Evolutionary conservation across 306 rosid genomes (phyloP), one percentile per base, ranked within the genome.

Genomic region (Quercus berberidifolia): DNA sequence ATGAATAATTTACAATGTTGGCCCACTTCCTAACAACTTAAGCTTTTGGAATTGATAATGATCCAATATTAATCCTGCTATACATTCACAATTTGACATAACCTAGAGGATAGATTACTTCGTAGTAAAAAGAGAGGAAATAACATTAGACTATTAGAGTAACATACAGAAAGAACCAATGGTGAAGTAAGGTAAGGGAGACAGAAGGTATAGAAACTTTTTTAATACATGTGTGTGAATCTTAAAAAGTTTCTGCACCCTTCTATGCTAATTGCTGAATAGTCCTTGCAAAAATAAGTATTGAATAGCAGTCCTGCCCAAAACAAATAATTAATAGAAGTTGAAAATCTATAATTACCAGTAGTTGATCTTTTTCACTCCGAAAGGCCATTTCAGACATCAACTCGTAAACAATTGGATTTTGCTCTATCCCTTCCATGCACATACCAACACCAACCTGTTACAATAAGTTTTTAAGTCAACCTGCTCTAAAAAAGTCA

Each of bases 381-480:
- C 91, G 92, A 84, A 91, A 94, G 67, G 97, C 95, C 99, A 92
- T 94, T 87, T 94, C 99, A 49, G 99, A 87, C 91, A 85, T 92
- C 82, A 94, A 78, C 80, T 94, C 97, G 69, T 89, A 91, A 80
- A 91, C 89, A 58, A 94, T 88, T 56, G 97, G 97, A 85, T 94
- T 92, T 5, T 92, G 97, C 90, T 94, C 97, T 82, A 91, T 94
- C 78, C 97, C 99, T 88, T 94, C 99, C 99, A 94, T 94, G 88
- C 97, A 92, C 93, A 90, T 90, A 75, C 99, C 99, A 87, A 94
- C 97, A 38, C 99, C 99, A 64, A 92, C 89, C 99, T 94, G 75
- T 85, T 80, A 38, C 54, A 65, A 5, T 78, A 69, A 71, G 75
- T 65, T 51, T 56, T 12, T 19, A 33, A 73, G 73, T 52, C 19